Conservation (phyloP, 2,329 filamentous ascomycete species). For the Talaromyces sp. region DNA sequence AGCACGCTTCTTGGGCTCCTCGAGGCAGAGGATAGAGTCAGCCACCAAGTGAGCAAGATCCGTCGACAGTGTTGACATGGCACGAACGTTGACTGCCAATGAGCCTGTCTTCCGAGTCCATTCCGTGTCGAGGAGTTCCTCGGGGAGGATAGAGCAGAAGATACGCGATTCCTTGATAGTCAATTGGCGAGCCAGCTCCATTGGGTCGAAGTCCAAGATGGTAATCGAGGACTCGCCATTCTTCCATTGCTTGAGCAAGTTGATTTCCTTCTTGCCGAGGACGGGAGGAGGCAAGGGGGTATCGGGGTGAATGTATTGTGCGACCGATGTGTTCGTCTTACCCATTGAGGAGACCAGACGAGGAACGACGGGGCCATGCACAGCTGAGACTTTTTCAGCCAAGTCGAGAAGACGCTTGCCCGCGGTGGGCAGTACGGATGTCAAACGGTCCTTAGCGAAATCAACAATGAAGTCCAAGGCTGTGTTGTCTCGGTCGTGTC, state of each 20-base stretch:
- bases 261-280: constrained; percentile 75
- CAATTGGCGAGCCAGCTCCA: constrained; percentile 88
- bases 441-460: constrained; percentile 77
- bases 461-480: constrained; percentile 75
- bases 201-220: constrained; percentile 85
- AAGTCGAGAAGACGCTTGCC: constrained; percentile 80
- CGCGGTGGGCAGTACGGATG: constrained; percentile 70
- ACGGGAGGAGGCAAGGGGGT: constrained; percentile 69
- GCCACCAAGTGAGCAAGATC: constrained; percentile 91
- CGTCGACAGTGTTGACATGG: constrained; percentile 90
- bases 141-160: constrained; percentile 88
- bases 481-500: constrained; percentile 74
- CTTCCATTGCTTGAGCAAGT: constrained; percentile 73
- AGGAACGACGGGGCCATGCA: constrained; percentile 75
- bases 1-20: constrained; percentile 92
- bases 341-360: constrained; percentile 82
- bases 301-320: constrained; percentile 71
- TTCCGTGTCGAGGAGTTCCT: constrained; percentile 87
- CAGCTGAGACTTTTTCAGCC: constrained; percentile 73
- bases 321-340: constrained; percentile 78
- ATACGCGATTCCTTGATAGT: constrained; percentile 89
- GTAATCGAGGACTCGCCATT: constrained; percentile 69
- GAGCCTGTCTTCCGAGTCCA: constrained; percentile 88
- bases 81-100: constrained; percentile 84
- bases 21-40: constrained; percentile 83